Base-by-base conservation (phyloP, 1,284 basidiomycete species). In the Kwoniella shivajii region DNA sequence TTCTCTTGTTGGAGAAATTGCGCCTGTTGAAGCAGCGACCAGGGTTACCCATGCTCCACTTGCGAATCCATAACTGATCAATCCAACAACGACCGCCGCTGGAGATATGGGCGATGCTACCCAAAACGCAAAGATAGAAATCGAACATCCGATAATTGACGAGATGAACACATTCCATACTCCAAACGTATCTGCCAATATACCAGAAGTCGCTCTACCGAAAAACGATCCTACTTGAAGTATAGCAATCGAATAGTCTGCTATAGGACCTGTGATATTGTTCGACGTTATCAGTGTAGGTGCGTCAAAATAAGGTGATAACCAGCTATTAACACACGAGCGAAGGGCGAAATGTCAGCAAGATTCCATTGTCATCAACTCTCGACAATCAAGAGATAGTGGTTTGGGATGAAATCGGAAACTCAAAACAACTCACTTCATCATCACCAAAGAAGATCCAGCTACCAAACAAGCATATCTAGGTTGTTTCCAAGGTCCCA, bases 21-120 rank as follows among this genome's bases (percentile, higher is more conserved):
- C 55, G 0, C 69, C 74, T 11, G 66, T 68, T 16, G 67, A 66
- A 11, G 74, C 72, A 7, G 72, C 67, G 4, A 74, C 65, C 14
- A 76, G 60, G 1, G 73, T 61, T n/a, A 76, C 68, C 64, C 72
- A 75, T 1, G 68, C 67, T 20, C 76, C 76, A 44, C 66, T 67
- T 16, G 59, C 50, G 42, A 64, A 57, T 2, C 75, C 76, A 50
- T 73, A 78, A 16, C 61, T 14, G 33, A 73, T 54, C 38, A 75
- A 46, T 0, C 73, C 76, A 27, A 75, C 54, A 14, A 76, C 66
- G 6, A 69, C 66, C 4, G 60, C 69, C 0, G 65, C 68, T 1
- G 63, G 55, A 14, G 69, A 63, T 2, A 72, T 58, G 3, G 59
- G 54, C 13, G 36, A 31, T 13, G 65, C 61, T 0, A 65, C 64